Evolutionary conservation across 345 rosid species (phyloP), one percentile per base, ranked within the genome.

Genomic region (Euphorbia pulcherrima): DNA sequence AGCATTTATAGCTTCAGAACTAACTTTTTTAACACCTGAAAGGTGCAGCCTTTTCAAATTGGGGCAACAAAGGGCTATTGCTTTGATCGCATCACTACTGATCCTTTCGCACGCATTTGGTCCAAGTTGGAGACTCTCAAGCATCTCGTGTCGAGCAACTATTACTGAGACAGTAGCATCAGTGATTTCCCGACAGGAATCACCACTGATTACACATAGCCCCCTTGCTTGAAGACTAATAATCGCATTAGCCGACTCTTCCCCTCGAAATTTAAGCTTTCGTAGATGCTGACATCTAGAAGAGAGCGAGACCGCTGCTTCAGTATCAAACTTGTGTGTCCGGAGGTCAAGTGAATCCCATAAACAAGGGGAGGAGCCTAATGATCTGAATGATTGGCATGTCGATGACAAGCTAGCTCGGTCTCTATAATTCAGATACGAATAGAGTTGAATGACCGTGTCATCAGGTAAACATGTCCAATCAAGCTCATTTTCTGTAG

Each of bases 401-500:
- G 80, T 67, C 14, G 76, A 67, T 69, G 83, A 76, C 73, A 80
- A 74, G 69, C 69, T 80, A 29, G 78, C 81, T 20, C 79, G 80
- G 66, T 77, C 80, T 39, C 74, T 69, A 54, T 68, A 77, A 74
- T 68, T 77, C 60, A 80, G 40, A 73, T 39, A 39, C 2, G 74
- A 74, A 68, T 74, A 74, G 16, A 74, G 68, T 57, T 71, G 74
- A 68, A 80, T 74, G 27, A 56, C 74, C 3, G 77, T 68, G 64
- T 80, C 83, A 65, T 77, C 78, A 56, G 80, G 83, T 69, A 80
- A 74, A 28, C 60, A 54, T n/a, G 76, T 80, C 80, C 83, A 79
- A 70, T 79, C 75, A 51, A 73, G 60, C 20, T 57, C 65, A 23
- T 30, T 73, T 63, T 71, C 79, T 67, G 39, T 46, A 57, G 33